These are phyloP conservation scores for Lepidium sativum DNA, from an alignment of 345 rosid genomes.

Conservation along the genomic window DNA sequence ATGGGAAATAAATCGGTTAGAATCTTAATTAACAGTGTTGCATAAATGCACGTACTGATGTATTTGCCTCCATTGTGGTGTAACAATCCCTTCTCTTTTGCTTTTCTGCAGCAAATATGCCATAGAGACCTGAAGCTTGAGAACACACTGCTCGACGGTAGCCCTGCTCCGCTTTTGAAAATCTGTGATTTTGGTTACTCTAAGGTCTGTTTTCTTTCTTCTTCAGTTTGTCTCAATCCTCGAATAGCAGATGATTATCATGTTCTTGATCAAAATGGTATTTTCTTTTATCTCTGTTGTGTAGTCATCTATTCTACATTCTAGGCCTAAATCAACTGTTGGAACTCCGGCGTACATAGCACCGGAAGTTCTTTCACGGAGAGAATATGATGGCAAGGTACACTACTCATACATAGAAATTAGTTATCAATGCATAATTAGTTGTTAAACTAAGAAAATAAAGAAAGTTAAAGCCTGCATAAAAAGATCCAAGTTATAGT, in stretches of 20 bases:
- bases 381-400: slow-evolving; percentile 96
- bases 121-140: slow-evolving; percentile 90
- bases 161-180: slow-evolving; percentile 85
- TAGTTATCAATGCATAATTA: background rate
- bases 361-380: slow-evolving; percentile 81
- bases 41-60: slow-evolving; percentile 7
- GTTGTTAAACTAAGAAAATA: background rate
- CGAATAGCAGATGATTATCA: background rate
- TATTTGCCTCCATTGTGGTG: background rate
- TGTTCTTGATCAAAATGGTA: slow-evolving; percentile 23
- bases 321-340: slow-evolving; percentile 92
- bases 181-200: slow-evolving; percentile 98
- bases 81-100: slow-evolving; percentile 20
- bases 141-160: slow-evolving; percentile 83
- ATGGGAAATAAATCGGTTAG: background rate
- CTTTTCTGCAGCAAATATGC: slow-evolving; percentile 75
- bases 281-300: background rate
- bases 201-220: slow-evolving; percentile 40
- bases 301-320: slow-evolving; percentile 84
- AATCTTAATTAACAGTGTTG: background rate
- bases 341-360: slow-evolving; percentile 99
- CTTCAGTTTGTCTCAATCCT: background rate
- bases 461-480: background rate
- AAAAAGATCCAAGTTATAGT: background rate
- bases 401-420: background rate